Base-by-base conservation (phyloP, 2,329 filamentous ascomycete species). In the Massarina eburnea region DNA sequence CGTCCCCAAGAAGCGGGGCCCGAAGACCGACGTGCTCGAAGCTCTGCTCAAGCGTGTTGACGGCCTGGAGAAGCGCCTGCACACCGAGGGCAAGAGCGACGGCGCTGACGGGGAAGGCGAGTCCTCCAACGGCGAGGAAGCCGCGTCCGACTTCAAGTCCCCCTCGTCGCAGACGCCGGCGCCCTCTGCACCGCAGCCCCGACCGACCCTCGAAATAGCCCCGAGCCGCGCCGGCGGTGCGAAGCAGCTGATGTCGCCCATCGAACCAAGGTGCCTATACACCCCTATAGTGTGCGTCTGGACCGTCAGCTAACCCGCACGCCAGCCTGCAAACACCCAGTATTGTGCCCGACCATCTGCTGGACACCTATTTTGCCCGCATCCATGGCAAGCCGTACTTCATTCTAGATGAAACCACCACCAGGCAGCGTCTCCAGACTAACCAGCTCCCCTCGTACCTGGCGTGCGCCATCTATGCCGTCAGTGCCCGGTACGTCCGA, bases 21-120 rank as follows among this genome's bases (percentile, higher is more conserved):
- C 90, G 2, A 95, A 95, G 71, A 95, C 89, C 21, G 90, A 95
- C 66, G 88, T 95, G 4, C 76, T 95, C 24, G 90, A 95, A 67
- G 89, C 90, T 1, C 74, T 95, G 8, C 66, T 95, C 48, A 95
- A 92, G 70, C 81, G 90, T 42, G 89, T 95, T 2, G 90, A 95
- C 66, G 89, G 89, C 1, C 75, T 95, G 40, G 89, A 95, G 67
- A 89, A 88, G 62, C 83, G 85, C 51, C 76, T 95, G 30, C 88
- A 89, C 64, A 71, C 75, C 22, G 73, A 76, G 51, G 69, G 46
- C 5, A 73, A 75, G 63, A 76, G 76, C 18, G 71, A 77, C 22
- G 67, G 66, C 40, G 57, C 62, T 15, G 47, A 60, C 22, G 46
- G 59, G 19, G 63, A 68, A 24, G 32, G 49, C 17, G 59, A 62